A percentile compares a stretch with the other conserved stretches of the same genome.
phyloP scores from a whole-genome alignment of 2,329 filamentous ascomycete species.

The Cladosporium halotolerans region DNA sequence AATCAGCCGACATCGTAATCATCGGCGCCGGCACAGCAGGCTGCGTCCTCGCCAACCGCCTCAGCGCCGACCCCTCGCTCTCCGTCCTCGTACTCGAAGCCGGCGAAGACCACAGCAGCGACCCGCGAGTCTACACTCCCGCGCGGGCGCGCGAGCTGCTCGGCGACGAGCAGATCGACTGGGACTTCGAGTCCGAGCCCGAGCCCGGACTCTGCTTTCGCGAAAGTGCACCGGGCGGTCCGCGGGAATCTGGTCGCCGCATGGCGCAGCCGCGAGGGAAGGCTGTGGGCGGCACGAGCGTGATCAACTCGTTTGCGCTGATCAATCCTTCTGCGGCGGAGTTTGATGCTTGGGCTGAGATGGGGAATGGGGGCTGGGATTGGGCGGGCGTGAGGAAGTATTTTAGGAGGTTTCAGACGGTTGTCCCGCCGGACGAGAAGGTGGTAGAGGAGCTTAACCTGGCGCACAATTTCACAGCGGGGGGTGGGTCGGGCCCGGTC shows the following conservation, averaged over 20 bases:
- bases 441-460: constrained; percentile 7
- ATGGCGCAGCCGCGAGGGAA: constrained; percentile 30
- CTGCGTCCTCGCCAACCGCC: constrained; percentile 22
- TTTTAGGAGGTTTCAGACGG: constrained; percentile 3
- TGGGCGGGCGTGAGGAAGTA: constrained; percentile 24
- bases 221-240: neutral
- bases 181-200: constrained; percentile 27
- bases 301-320: constrained; percentile 27
- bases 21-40: constrained; percentile 24
- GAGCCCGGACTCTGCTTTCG: constrained; percentile 14
- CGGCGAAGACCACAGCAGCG: constrained; percentile 20
- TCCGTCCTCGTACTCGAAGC: constrained; percentile 29
- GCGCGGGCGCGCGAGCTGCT: constrained; percentile 14
- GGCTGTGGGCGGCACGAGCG: constrained; percentile 34
- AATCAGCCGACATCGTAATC: constrained; percentile 19
- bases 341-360: constrained; percentile 32
- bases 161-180: constrained; percentile 26
- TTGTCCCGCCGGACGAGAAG: neutral
- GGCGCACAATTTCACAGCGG: constrained; percentile 14
- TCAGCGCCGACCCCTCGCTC: constrained; percentile 19
- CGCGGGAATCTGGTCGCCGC: constrained; percentile 14
- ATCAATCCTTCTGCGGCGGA: constrained; percentile 29
- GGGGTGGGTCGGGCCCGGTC: constrained; percentile 16
- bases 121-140: constrained; percentile 19
- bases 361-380: constrained; percentile 35